These are phyloP conservation scores for Sungouiozyma ichnusensis DNA, from an alignment of 805 yeast species.

Conservation along the genomic window DNA sequence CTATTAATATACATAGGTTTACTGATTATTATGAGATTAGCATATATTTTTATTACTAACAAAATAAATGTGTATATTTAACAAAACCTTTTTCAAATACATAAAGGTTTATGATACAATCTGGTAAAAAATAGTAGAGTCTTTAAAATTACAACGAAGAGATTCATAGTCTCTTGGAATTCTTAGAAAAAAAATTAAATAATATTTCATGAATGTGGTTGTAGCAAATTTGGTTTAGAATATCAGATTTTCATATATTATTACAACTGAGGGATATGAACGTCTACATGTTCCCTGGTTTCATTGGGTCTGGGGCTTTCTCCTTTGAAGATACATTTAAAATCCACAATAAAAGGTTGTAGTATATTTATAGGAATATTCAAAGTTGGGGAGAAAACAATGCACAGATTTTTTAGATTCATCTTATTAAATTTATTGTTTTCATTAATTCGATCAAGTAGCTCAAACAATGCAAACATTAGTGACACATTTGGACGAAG, in stretches of 20 bases:
- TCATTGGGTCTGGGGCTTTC: constrained; percentile 33
- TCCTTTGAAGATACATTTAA: constrained; percentile 47
- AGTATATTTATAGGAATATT: constrained; percentile 55
- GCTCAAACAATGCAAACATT: constrained; percentile 54
- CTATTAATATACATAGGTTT: background rate
- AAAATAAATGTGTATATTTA: background rate
- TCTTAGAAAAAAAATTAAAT: too few relatives aligned
- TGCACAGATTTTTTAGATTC: constrained; percentile 70
- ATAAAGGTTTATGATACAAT: constrained; percentile 6
- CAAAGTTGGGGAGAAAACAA: constrained; percentile 75
- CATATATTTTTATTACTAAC: background rate
- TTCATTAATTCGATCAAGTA: constrained; percentile 53
- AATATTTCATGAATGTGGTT: too few relatives aligned
- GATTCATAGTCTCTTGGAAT: background rate
- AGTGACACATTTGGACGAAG: constrained; percentile 50
- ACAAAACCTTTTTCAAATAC: constrained; percentile 1
- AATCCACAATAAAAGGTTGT: constrained; percentile 50
- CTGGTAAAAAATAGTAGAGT: background rate
- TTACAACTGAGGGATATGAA: constrained; percentile 39
- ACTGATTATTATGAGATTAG: background rate
- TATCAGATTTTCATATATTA: too few relatives aligned
- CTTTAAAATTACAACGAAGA: background rate
- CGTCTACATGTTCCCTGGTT: constrained; percentile 40
- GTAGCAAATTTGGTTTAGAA: too few relatives aligned
- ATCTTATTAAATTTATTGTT: constrained; percentile 62